Conservation (phyloP, 2,329 filamentous ascomycete species). For the Cadophora gregata region DNA sequence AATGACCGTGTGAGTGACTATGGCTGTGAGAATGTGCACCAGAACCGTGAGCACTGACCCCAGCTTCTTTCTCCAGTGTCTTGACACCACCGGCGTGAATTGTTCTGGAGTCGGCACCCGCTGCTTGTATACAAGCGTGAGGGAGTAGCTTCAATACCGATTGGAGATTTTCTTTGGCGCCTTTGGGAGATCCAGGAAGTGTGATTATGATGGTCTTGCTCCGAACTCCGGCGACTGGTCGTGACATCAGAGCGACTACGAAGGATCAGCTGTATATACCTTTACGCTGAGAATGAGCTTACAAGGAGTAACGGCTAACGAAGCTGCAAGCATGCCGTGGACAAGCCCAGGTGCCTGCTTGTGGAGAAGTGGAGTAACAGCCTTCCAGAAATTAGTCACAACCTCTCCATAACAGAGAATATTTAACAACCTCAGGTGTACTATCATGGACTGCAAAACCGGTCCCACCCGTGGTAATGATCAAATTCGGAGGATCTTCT, state of each 20-base stretch:
- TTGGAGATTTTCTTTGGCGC: conserved; percentile 90
- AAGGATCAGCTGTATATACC: conserved; percentile 36
- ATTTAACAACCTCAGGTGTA: conserved; percentile 79
- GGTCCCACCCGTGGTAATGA: conserved; percentile 90
- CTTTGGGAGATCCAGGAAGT: conserved; percentile 92
- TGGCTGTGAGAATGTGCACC: conserved; percentile 57
- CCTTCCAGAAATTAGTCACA: conserved; percentile 54
- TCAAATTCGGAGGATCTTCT: conserved; percentile 68
- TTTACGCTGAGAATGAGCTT: conserved; percentile 46
- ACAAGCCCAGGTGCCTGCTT: conserved; percentile 88
- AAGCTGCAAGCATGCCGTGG: conserved; percentile 92
- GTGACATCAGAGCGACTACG: conserved; percentile 92
- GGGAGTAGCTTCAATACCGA: conserved; percentile 88
- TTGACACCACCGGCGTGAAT: conserved; percentile 82
- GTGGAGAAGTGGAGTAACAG: conserved; percentile 78
- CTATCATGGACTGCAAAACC: conserved; percentile 86
- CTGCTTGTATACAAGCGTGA: conserved; percentile 91
- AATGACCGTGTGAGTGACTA: conserved; percentile 50
- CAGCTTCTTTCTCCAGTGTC: conserved; percentile 84
- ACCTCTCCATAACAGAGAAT: conserved; percentile 6
- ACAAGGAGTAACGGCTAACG: conserved; percentile 89
- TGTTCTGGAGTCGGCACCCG: conserved; percentile 79
- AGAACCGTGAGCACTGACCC: conserved; percentile 52
- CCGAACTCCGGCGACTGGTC: conserved; percentile 87
- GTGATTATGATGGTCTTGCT: conserved; percentile 85